Evolutionary conservation across 2,329 filamentous ascomycete species (phyloP).

Genomic region (Furcasterigmium furcatum): DNA sequence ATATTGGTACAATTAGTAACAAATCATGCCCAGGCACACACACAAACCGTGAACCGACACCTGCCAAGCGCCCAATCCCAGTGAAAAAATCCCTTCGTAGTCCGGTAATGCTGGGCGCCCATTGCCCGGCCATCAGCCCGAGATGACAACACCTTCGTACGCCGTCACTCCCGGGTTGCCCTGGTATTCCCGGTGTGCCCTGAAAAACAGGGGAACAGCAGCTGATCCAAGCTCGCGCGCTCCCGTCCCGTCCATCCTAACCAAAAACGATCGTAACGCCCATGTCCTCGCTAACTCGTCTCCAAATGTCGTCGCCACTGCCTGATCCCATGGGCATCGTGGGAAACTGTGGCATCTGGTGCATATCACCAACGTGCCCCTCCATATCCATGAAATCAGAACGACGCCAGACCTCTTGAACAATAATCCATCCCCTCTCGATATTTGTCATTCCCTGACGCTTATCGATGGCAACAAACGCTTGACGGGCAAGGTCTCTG

Average conservation of each 20-base stretch:
- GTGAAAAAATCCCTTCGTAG: too few relatives aligned
- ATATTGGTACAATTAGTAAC: too few relatives aligned
- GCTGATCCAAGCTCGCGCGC: too few relatives aligned
- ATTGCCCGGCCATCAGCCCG: too few relatives aligned
- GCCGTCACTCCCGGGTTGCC: too few relatives aligned
- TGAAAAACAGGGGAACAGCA: too few relatives aligned
- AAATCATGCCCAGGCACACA: too few relatives aligned
- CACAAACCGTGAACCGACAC: too few relatives aligned
- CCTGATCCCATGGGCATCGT: slow-evolving; percentile 9
- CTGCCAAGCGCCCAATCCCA: too few relatives aligned
- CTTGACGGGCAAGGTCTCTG: slow-evolving; percentile 43
- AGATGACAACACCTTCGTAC: too few relatives aligned
- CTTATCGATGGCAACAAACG: slow-evolving; percentile 50
- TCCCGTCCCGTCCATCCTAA: slow-evolving; percentile 29
- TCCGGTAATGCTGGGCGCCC: too few relatives aligned
- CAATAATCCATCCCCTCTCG: slow-evolving; percentile 55
- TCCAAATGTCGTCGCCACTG: slow-evolving; percentile 44
- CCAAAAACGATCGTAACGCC: slow-evolving; percentile 59
- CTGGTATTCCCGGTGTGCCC: too few relatives aligned
- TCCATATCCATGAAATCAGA: slow-evolving; percentile 33
- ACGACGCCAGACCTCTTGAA: slow-evolving; percentile 59
- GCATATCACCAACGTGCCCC: background rate
- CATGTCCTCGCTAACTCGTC: slow-evolving; percentile 54
- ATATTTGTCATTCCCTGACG: slow-evolving; percentile 67
- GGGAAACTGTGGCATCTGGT: background rate